Base-by-base conservation (phyloP, 2,329 filamentous ascomycete genomes). In the Alternaria viburni region DNA sequence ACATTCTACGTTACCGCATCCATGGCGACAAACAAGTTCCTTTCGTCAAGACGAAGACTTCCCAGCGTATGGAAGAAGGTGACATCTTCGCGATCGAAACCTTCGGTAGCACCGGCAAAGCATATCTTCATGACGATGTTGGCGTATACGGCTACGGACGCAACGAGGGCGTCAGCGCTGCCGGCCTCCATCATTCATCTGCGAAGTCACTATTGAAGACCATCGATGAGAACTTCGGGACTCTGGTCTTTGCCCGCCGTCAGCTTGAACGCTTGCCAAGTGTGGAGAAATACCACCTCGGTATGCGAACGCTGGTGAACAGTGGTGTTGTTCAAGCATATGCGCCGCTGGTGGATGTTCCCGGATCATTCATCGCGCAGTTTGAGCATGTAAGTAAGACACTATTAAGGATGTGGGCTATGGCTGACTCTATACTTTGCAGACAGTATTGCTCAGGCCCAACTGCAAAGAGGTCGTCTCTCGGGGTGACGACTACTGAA, bases 51-150 rank as follows among this genome's bases (percentile, higher is more conserved):
- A 90, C 88, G 64, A 87, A 87, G 66, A 93, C 96, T 74, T 88
- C 89, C 75, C 96, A 93, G 61, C 96, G 96, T 85, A 97, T 97
- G 95, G 95, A 97, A 83, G 94, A 97, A 82, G 93, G 93, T 45
- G 94, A 97, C 74, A 88, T 93, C 26, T 97, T 96, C 79, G 94
- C 95, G 63, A 97, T 97, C 72, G 94, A 97, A 83, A 97, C 94
- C 0, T 97, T 97, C 77, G 94, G 94, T 66, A 96, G 90, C 78
- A 97, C 94, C 19, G 94, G 94, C 64, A 93, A 92, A 76, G 94
- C 92, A 68, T 90, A 91, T 73, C 90, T 97, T 60, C 84, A 88
- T 69, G 93, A 97, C 75, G 92, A 97, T 79, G 89, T 92, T 78
- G 79, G 86, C 21, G 61, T 77, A 9, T 75, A 74, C 54, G 73